Conservation (phyloP, 148 eudicot genomes). For the Silene uniflora region DNA sequence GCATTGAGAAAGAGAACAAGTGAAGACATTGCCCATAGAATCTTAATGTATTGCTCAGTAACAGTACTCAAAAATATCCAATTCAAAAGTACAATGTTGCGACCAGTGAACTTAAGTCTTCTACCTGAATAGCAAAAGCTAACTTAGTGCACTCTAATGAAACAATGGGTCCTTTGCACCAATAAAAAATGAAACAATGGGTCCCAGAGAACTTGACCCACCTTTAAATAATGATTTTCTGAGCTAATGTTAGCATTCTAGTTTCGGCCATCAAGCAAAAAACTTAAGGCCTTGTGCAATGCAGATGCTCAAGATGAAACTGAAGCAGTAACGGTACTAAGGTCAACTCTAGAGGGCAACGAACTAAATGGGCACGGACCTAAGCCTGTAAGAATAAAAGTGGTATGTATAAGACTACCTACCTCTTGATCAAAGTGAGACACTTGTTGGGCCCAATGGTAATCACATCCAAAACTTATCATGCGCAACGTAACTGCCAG, state of each 20-base stretch:
- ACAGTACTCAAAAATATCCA: not conserved
- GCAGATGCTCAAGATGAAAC: not conserved
- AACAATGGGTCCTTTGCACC: no score
- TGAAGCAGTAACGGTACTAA: not conserved
- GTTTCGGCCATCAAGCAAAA: not conserved
- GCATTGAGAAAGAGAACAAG: not conserved
- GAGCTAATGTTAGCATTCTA: not conserved
- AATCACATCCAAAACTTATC: slow-evolving; percentile 91
- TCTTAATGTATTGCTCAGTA: not conserved
- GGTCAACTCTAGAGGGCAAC: not conserved
- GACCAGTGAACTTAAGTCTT: not conserved
- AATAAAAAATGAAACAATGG: not conserved
- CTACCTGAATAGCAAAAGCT: slow-evolving; percentile 1
- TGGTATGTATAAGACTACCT: slow-evolving; percentile 40
- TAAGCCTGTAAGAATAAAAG: not conserved
- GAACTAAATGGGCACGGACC: slow-evolving; percentile 6
- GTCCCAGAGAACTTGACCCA: not conserved
- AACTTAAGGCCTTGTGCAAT: not conserved
- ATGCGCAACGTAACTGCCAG: slow-evolving; percentile 70
- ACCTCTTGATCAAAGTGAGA: slow-evolving; percentile 74
- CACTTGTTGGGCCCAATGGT: slow-evolving; percentile 65
- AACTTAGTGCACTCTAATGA: not conserved
- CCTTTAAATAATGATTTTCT: not conserved
- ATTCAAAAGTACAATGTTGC: not conserved
- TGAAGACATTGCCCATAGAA: slow-evolving; percentile 12